Conservation (phyloP, 2,329 filamentous ascomycete species). For the Phyllosticta paracitricarpa region DNA sequence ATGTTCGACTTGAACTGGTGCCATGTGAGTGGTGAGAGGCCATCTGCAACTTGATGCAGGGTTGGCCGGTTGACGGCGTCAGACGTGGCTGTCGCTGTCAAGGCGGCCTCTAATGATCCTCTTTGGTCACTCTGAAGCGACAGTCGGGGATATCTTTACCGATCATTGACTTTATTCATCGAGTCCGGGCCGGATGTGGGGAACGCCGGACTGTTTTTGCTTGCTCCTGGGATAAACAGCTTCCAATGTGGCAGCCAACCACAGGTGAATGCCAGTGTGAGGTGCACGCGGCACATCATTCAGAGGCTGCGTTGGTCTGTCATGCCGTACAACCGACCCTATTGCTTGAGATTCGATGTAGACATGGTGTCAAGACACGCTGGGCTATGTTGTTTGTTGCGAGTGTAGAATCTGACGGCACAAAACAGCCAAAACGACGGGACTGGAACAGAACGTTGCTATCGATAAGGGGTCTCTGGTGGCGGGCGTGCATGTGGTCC, state of each 20-base stretch:
- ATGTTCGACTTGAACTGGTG: background rate
- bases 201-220: background rate
- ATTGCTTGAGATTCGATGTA: background rate
- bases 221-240: no score
- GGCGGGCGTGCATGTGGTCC: no score
- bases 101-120: background rate
- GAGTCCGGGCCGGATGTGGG: background rate
- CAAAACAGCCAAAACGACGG: background rate
- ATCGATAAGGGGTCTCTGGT: background rate
- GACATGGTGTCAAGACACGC: conserved; percentile 4
- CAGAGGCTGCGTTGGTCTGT: conserved; percentile 1
- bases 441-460: background rate
- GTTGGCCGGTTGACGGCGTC: background rate
- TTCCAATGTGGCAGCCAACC: background rate
- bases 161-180: background rate
- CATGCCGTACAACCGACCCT: conserved; percentile 6
- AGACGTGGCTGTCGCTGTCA: background rate
- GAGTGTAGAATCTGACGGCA: background rate
- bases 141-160: background rate
- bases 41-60: no score
- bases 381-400: background rate
- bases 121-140: background rate
- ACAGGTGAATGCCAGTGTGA: background rate
- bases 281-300: conserved; percentile 1
- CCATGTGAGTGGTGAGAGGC: background rate